Evolutionary conservation across 495 filamentous ascomycete genomes (phyloP), one percentile per base, ranked within the genome.

Genomic region (Penicillium lagena): DNA sequence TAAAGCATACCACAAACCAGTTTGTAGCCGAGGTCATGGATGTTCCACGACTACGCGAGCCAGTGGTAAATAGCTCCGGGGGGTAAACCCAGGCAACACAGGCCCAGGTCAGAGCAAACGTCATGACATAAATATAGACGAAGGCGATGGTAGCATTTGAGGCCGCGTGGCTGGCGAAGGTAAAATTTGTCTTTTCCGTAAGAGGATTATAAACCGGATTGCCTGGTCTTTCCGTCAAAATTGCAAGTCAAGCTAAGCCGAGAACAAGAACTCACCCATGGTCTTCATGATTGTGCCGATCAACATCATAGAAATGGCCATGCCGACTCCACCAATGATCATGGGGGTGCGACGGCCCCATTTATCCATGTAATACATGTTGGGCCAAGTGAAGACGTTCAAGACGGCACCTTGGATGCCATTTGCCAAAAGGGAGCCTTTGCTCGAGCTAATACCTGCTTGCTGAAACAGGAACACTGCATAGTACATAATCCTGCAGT

Each of bases 401-500:
- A 60, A 41, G 12, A 60, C 45, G 13, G 50, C 50, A 1, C 54
- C 54, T 15, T 58, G 51, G 14, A 60, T 44, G 7, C 57, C 57
- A 30, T 60, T 62, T 8, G 58, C 58, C 6, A 62, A 43, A 6
- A 62, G 46, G 0, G 57, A 58, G 9, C 45, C 43, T 12, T 46
- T 37, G 6, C 52, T 56, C 15, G n/a, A 29, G 29, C 29, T 34
- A 14, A 58, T 45, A 9, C 57, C 57, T 6, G 57, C 55, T 38
- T 60, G 57, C 28, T 58, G 41, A 38, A 60, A 60, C 4, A 60
- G 37, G 17, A 58, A 58, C 0, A 58, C 57, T 1, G 57, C 57
- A 40, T 60, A 60, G 37, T 60, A 60, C 55, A 60, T 62, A 45
- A 62, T 62, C 10, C 55, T 62, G 37, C 22, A 4, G 22, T 22